Evolutionary conservation across 2,329 filamentous ascomycete genomes (phyloP), one percentile per base, ranked within the genome.

Genomic region (Sporothrix curviconia): DNA sequence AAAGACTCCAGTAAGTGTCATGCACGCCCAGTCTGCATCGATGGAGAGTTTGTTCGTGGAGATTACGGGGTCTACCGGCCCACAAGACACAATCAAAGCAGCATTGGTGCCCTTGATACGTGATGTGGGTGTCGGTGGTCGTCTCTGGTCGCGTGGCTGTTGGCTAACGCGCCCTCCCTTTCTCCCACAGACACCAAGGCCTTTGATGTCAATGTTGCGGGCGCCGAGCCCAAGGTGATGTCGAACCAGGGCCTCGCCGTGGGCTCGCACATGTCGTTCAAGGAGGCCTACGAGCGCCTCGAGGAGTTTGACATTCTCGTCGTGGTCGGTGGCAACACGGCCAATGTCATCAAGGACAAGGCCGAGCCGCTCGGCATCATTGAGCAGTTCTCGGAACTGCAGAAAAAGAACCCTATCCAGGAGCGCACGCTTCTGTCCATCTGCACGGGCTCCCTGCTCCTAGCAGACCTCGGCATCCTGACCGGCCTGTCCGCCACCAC

Each of bases 341-440:
- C 85, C 28, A 72, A 76, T 37, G 71, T 90, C 61, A 73, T 92
- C 68, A 84, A 89, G 72, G 73, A 78, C 67, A 86, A 88, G 68
- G 71, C 77, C 54, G 82, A 90, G 70, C 87, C 87, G 24, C 77
- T 92, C 61, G 74, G 78, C 61, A 77, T 92, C 69, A 89, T 94
- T 77, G 80, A 81, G 65, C 85, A 86, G 67, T 94, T 86, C 73
- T 82, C 86, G 62, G 86, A 92, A 69, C 77, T 92, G 58, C 89
- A 94, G 75, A 84, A 89, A 77, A 84, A 83, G 66, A 87, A 92
- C 66, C 87, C 89, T 12, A 78, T 78, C 67, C 87, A 87, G 66
- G 90, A 95, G 78, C 87, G 90, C 65, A 92, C 89, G 51, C 77
- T 94, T 66, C 76, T 94, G 64, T 89, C 87, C 64, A 78, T 95